These are phyloP conservation scores for Micractinium sp. DNA, from an alignment of 139 green algal species.

Conservation along the genomic window DNA sequence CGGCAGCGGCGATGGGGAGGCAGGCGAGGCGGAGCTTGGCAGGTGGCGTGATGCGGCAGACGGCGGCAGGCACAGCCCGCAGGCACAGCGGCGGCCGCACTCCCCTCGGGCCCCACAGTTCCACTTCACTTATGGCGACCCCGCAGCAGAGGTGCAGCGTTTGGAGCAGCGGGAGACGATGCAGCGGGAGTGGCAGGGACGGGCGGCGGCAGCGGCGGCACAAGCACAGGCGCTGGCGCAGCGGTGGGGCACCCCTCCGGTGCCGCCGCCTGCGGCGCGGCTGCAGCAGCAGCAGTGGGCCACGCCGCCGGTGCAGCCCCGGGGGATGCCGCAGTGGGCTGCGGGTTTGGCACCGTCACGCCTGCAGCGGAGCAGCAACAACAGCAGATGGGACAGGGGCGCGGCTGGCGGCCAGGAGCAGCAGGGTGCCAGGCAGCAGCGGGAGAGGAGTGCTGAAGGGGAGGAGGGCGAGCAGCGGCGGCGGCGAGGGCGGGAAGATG, in stretches of 20 bases:
- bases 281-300: background rate
- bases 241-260: too few relatives aligned
- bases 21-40: background rate
- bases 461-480: background rate
- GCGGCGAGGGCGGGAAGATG: background rate
- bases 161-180: background rate
- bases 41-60: background rate
- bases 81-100: background rate
- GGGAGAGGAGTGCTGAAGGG: background rate
- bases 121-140: background rate
- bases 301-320: background rate
- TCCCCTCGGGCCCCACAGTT: background rate
- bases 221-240: background rate
- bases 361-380: too few relatives aligned
- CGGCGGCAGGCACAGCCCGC: background rate
- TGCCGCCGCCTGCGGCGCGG: background rate
- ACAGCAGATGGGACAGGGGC: too few relatives aligned
- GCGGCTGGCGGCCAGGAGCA: too few relatives aligned
- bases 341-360: too few relatives aligned
- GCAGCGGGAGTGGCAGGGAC: background rate
- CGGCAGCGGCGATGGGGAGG: background rate
- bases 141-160: background rate
- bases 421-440: too few relatives aligned
- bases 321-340: background rate
- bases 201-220: background rate